Conservation (phyloP, 257 asterid species). For the Echites panduratus region DNA sequence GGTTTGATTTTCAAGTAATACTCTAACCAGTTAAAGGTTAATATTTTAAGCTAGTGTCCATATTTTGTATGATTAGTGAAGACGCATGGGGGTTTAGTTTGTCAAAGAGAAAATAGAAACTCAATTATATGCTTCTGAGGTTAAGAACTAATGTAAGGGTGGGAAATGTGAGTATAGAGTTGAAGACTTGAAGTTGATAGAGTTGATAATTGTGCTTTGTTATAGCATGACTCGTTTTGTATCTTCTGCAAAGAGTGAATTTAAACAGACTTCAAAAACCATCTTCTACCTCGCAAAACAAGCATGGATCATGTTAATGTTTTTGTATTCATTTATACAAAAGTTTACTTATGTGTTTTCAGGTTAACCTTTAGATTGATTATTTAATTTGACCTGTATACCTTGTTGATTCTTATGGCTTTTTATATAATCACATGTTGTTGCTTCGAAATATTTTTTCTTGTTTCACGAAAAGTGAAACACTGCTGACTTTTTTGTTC, state of each 20-base stretch:
- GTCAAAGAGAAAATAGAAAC: background rate
- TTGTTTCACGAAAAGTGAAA: conserved; percentile 26
- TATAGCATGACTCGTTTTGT: background rate
- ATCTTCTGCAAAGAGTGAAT: background rate
- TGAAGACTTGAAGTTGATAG: background rate
- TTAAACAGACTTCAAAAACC: background rate
- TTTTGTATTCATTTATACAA: background rate
- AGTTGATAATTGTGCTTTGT: background rate
- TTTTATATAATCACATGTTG: background rate
- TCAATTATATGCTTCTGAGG: background rate
- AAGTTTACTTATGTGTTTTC: background rate
- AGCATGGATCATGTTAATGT: background rate
- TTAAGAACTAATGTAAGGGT: background rate
- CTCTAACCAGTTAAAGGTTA: background rate
- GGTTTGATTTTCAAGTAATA: background rate
- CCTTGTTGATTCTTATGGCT: background rate
- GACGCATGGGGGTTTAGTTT: background rate
- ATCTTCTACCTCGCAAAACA: background rate
- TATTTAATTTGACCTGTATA: background rate
- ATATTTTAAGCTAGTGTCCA: background rate
- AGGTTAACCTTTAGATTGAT: background rate
- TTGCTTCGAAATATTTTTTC: conserved; percentile 1
- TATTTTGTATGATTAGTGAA: background rate
- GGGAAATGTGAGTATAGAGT: background rate
- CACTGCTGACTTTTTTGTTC: conserved; percentile 33